Percentiles rank a stretch among this genome's conserved stretches.
phyloP scores from a whole-genome alignment of 805 yeast species.

The Wickerhamiella parazyma region DNA sequence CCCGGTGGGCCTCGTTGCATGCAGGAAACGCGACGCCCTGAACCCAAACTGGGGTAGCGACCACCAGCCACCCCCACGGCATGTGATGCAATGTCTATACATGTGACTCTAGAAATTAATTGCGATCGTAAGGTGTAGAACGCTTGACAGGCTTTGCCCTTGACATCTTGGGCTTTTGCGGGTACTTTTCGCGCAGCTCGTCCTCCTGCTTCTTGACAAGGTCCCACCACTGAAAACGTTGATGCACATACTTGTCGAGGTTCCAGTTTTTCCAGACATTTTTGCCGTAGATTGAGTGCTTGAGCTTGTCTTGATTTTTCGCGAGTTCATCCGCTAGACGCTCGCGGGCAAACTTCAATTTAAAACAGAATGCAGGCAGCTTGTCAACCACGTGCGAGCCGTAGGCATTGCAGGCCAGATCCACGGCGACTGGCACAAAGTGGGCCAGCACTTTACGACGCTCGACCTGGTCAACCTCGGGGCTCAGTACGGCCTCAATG shows the following conservation, averaged over 20 bases:
- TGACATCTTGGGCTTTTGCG: neutral
- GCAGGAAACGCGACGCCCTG: no score
- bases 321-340: slow-evolving; percentile 57
- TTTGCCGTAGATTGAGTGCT: slow-evolving; percentile 77
- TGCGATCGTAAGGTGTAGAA: neutral
- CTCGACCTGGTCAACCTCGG: slow-evolving; percentile 35
- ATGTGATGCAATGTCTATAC: neutral
- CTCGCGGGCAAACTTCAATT: slow-evolving; percentile 73
- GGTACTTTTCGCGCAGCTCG: slow-evolving; percentile 11
- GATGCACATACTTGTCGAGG: slow-evolving; percentile 63
- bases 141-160: neutral
- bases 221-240: slow-evolving; percentile 71
- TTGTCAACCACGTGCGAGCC: slow-evolving; percentile 86
- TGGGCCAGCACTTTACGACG: slow-evolving; percentile 60
- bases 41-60: no score
- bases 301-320: slow-evolving; percentile 49
- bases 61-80: no score
- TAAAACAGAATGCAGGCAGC: slow-evolving; percentile 65
- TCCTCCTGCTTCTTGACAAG: slow-evolving; percentile 25
- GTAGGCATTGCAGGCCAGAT: slow-evolving; percentile 66
- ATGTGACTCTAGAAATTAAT: neutral
- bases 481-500: slow-evolving; percentile 49
- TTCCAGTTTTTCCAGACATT: slow-evolving; percentile 93
- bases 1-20: no score
- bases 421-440: slow-evolving; percentile 40